Conservation (phyloP, 495 filamentous ascomycete species). For the Penicillium soppii region DNA sequence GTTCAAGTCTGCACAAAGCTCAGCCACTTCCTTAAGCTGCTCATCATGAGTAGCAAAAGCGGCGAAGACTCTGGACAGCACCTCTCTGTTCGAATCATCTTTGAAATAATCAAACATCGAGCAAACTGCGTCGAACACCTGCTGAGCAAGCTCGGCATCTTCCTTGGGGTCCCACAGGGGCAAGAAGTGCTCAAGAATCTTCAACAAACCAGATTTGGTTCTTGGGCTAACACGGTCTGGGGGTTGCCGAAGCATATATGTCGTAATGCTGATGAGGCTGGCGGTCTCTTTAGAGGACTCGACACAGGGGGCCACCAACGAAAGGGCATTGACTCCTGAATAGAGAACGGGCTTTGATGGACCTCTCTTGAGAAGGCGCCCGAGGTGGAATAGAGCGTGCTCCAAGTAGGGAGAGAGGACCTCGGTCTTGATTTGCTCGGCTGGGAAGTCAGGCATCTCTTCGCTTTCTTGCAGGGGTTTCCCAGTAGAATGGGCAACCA, state of each 20-base stretch:
- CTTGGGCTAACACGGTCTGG: slow-evolving; percentile 74
- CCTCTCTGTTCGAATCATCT: slow-evolving; percentile 69
- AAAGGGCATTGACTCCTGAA: slow-evolving; percentile 73
- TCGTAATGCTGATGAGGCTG: slow-evolving; percentile 70
- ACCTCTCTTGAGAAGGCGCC: slow-evolving; percentile 70
- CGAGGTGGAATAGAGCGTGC: slow-evolving; percentile 62
- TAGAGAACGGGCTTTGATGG: slow-evolving; percentile 70
- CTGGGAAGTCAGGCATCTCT: slow-evolving; percentile 52
- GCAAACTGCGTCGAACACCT: slow-evolving; percentile 61
- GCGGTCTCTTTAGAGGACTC: slow-evolving; percentile 65
- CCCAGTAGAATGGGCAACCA: slow-evolving; percentile 56
- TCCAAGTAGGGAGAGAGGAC: slow-evolving; percentile 72
- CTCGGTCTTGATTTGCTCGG: slow-evolving; percentile 52
- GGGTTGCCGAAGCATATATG: slow-evolving; percentile 82
- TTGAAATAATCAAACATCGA: slow-evolving; percentile 85
- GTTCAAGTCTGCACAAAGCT: slow-evolving; percentile 77
- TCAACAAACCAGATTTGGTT: slow-evolving; percentile 77
- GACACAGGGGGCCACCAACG: slow-evolving; percentile 71
- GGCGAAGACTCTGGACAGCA: slow-evolving; percentile 67
- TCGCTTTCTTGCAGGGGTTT: slow-evolving; percentile 43
- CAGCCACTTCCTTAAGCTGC: slow-evolving; percentile 61
- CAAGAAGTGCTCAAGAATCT: slow-evolving; percentile 72
- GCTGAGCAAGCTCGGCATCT: slow-evolving; percentile 41
- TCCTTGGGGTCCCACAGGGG: slow-evolving; percentile 57
- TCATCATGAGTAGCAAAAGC: slow-evolving; percentile 64